phyloP scores from a whole-genome alignment of 495 filamentous ascomycete species.

The Penicillium verhagenii region DNA sequence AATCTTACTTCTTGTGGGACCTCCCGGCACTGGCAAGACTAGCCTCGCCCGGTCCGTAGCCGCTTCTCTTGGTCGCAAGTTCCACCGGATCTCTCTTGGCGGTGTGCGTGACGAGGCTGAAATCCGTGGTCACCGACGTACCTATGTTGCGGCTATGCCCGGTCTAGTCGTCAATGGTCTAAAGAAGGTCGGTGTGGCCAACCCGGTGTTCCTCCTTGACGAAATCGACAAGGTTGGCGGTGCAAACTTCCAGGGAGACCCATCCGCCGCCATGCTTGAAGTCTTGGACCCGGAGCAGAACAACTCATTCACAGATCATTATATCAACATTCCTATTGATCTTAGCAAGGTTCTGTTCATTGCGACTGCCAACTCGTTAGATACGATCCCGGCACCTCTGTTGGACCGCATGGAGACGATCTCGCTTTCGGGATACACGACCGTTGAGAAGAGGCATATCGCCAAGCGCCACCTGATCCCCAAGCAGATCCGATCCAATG shows the following conservation, averaged over 20 bases:
- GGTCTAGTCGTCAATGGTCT: constrained; percentile 91
- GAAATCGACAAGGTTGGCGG: constrained; percentile 98
- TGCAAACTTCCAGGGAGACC: constrained; percentile 92
- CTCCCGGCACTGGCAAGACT: constrained; percentile 95
- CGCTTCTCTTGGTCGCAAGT: constrained; percentile 87
- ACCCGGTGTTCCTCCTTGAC: constrained; percentile 94
- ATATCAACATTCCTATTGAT: constrained; percentile 94
- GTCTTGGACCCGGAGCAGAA: constrained; percentile 99
- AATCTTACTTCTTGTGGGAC: constrained; percentile 89
- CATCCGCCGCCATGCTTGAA: constrained; percentile 98
- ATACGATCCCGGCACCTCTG: constrained; percentile 93
- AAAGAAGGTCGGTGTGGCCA: constrained; percentile 94
- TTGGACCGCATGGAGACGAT: constrained; percentile 98
- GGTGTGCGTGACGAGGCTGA: constrained; percentile 96
- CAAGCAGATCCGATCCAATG: constrained; percentile 84
- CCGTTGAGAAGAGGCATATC: constrained; percentile 96
- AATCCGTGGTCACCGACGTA: constrained; percentile 92
- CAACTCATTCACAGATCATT: constrained; percentile 91
- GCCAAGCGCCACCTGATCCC: constrained; percentile 90
- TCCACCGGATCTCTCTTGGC: constrained; percentile 95
- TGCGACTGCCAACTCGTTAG: constrained; percentile 94
- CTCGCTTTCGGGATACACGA: constrained; percentile 89
- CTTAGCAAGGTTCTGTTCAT: constrained; percentile 97
- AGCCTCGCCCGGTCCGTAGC: constrained; percentile 93
- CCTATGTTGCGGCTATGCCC: constrained; percentile 98